Evolutionary conservation across 2,329 filamentous ascomycete species (phyloP).

Genomic region (Nemania sp.): DNA sequence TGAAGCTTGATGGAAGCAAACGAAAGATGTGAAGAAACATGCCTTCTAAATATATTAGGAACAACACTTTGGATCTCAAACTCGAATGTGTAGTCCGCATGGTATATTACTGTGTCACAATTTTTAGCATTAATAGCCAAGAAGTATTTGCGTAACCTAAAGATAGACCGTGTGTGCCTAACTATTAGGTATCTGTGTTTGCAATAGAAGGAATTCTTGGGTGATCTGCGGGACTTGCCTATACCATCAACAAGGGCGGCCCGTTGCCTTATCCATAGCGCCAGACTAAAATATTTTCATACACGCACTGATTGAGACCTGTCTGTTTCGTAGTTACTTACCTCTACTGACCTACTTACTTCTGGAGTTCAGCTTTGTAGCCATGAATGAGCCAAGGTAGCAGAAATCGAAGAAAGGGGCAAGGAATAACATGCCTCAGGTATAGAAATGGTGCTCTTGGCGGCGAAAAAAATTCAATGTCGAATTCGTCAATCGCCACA

Average conservation of each 20-base stretch:
- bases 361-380: not conserved
- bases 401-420: not conserved
- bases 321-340: not conserved
- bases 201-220: not conserved
- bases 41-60: conserved; percentile 17
- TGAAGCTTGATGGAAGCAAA: not conserved
- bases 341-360: not conserved
- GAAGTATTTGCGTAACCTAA: conserved; percentile 18
- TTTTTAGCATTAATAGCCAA: conserved; percentile 13
- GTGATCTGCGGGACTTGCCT: conserved; percentile 1
- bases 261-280: not conserved
- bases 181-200: not conserved
- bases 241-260: not conserved
- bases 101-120: conserved; percentile 21
- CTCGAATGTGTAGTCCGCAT: not conserved
- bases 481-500: conserved; percentile 20
- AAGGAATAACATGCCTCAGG: conserved; percentile 15
- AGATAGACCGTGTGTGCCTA: conserved; percentile 1
- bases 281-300: not conserved
- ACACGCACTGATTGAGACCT: not conserved
- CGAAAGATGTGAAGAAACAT: not conserved
- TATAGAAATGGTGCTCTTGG: conserved; percentile 18
- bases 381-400: conserved; percentile 4
- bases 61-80: conserved; percentile 1
- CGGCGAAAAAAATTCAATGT: conserved; percentile 25